Base-by-base conservation (phyloP, 768 basidiomycete species). In the Coprinellus micaceus region DNA sequence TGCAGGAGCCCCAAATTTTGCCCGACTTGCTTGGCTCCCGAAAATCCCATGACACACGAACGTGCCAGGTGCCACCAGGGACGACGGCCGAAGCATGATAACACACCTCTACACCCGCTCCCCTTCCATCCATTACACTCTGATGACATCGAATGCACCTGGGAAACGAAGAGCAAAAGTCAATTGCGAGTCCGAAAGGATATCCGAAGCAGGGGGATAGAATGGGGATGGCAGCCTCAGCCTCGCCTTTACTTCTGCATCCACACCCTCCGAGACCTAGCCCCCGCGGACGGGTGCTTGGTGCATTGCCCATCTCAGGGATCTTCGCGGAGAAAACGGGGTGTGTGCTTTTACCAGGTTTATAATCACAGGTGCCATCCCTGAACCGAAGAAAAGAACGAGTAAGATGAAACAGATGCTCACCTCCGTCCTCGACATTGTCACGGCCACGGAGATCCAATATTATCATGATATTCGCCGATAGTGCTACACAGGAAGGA, bases 301-400 rank as follows among this genome's bases (percentile, higher is more conserved):
- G 36, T 60, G 64, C 66, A 65, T 70, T 70, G 72, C 68, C 63
- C 36, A 48, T 56, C 50, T n/a, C 25, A 58, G 65, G 64, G 72
- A 73, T 76, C 71, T 70, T 66, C 70, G 66, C 63, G 26, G 40
- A 39, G 72, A 66, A 68, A 67, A 75, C 77, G 83, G 85, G 89
- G 76, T 88, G 83, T 73, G 82, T 92, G 69, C 81, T 75, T 86
- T 92, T 91, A 92, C 89, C 89, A 92, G 89, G 85, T 75, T 85
- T 81, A 72, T 91, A 89, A 68, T 92, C 90, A 69, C 80, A 67
- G 87, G 82, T 77, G 15, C 13, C 22, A 10, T 65, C 69, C 57
- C 59, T 54, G 61, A 50, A 60, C 60, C 64, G 43, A 39, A 33
- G 29, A 56, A 57, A 59, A 44, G 13, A 60, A 50, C 21, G 57